phyloP scores from a whole-genome alignment of 1,284 basidiomycete species.

The Chondrostereum purpureum region DNA sequence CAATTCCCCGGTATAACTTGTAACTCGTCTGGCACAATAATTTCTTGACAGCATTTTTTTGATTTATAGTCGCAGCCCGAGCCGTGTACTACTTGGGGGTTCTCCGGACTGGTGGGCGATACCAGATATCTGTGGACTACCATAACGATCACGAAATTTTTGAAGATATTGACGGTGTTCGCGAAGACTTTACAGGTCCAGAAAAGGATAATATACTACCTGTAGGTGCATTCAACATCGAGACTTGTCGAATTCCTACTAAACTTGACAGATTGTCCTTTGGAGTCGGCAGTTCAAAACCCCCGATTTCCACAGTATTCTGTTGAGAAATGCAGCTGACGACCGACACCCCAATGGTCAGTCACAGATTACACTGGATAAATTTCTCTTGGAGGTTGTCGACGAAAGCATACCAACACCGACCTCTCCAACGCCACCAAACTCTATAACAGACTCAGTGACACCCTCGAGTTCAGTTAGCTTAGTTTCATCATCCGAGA shows the following conservation, averaged over 20 bases:
- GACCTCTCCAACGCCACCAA: no score
- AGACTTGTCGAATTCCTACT: constrained; percentile 5
- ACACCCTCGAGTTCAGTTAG: no score
- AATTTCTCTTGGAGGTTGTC: constrained; percentile 20
- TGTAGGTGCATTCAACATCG: no score
- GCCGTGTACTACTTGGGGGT: constrained; percentile 27
- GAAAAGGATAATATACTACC: constrained; percentile 24
- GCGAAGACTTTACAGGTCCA: constrained; percentile 18
- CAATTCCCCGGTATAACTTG: constrained; percentile 1
- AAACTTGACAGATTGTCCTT: constrained; percentile 15
- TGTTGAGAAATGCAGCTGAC: constrained; percentile 19
- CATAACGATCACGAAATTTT: constrained; percentile 21
- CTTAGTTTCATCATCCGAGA: no score
- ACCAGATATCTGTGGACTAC: constrained; percentile 24
- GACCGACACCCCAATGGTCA: constrained; percentile 15
- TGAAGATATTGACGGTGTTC: constrained; percentile 21
- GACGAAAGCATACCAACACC: neutral
- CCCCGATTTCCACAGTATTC: constrained; percentile 16
- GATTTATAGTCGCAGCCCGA: constrained; percentile 19
- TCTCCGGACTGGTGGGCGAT: constrained; percentile 16
- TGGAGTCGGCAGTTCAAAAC: constrained; percentile 15
- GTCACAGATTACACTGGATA: constrained; percentile 24
- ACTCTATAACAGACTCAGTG: no score
- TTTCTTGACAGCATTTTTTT: no score
- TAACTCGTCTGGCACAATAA: neutral